These are phyloP conservation scores for Verticillium klebahnii DNA, from an alignment of 2,329 filamentous ascomycete species.

Conservation along the genomic window DNA sequence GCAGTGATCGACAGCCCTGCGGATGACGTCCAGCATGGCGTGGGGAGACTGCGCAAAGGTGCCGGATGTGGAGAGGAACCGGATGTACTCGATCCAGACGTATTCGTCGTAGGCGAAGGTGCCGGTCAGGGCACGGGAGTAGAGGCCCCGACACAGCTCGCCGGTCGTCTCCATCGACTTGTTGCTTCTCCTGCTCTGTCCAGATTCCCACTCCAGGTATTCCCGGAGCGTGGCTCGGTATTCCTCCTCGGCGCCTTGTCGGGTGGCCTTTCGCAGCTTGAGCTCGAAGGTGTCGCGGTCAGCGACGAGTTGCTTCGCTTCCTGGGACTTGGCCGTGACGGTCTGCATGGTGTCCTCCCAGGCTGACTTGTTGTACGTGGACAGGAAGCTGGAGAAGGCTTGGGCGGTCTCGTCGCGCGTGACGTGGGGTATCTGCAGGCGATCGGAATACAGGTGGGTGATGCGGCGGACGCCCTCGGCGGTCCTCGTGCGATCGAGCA, in stretches of 20 bases:
- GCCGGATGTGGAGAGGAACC: constrained; percentile 59
- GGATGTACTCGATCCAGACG: constrained; percentile 80
- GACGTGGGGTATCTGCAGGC: constrained; percentile 67
- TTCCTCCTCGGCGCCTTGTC: constrained; percentile 50
- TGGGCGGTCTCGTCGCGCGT: constrained; percentile 73
- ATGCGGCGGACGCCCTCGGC: constrained; percentile 58
- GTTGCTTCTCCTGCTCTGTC: constrained; percentile 51
- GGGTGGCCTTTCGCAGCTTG: constrained; percentile 54
- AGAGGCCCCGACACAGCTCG: constrained; percentile 61
- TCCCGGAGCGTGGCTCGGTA: constrained; percentile 50
- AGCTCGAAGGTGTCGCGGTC: constrained; percentile 65
- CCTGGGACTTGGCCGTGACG: constrained; percentile 57
- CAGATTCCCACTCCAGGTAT: constrained; percentile 84
- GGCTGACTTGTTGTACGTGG: constrained; percentile 62
- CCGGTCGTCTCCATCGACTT: constrained; percentile 38
- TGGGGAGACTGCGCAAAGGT: constrained; percentile 31
- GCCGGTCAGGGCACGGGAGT: constrained; percentile 67
- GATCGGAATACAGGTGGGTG: constrained; percentile 64
- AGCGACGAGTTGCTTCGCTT: constrained; percentile 59
- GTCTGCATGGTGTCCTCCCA: constrained; percentile 73
- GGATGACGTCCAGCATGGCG: constrained; percentile 63
- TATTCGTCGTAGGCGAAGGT: constrained; percentile 69
- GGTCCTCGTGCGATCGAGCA: constrained; percentile 53
- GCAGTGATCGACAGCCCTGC: constrained; percentile 82
- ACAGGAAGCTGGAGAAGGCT: constrained; percentile 69